Base-by-base conservation (phyloP, 2,329 filamentous ascomycete genomes). In the Apiospora saccharicola region DNA sequence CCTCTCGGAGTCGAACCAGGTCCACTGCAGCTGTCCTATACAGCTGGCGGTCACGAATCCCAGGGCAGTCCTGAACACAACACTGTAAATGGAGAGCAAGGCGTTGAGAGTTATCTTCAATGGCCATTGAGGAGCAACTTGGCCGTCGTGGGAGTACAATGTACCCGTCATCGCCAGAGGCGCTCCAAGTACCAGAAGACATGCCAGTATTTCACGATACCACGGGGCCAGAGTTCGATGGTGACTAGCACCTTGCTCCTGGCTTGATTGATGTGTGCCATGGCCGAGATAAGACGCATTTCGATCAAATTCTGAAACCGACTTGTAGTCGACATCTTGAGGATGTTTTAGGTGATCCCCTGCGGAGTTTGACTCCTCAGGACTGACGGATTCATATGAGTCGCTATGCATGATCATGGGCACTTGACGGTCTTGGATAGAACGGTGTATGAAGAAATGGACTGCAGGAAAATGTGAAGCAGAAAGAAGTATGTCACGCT, bases 1-100 rank as follows among this genome's bases (percentile, higher is more conserved):
- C 12, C 46, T 30, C 30, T 43, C 26, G 3, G 71, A 57, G 0
- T n/a, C 14, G 30, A 70, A 72, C 71, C 71, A 72, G 0, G 30
- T 44, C 71, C 71, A 72, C 44, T 72, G 71, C 34, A 70, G 34
- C 24, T 72, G 71, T 14, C 68, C 46, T 5, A 72, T 34, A 24
- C 71, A 70, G 19, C 68, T 67, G 3, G 68, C 71, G 1, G 70
- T n/a, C 14, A 71, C 24, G 44, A 72, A 57, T n/a, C 30, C 26
- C 10, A 70, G 3, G 4, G 30, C 26, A 3, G 51, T 41, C 1
- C 41, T 70, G 5, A 72, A 49, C 0, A 67, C 26, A 0, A 72
- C 41, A 1, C 24, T 41, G 44, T 72, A 72, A 0, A 68, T 69
- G 10, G 69, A 69, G 0, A 71, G 70, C 3, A 71, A n/a, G 4